Evolutionary conservation across 2,329 filamentous ascomycete genomes (phyloP), one percentile per base, ranked within the genome.

Genomic region (Exophiala aquamarina): DNA sequence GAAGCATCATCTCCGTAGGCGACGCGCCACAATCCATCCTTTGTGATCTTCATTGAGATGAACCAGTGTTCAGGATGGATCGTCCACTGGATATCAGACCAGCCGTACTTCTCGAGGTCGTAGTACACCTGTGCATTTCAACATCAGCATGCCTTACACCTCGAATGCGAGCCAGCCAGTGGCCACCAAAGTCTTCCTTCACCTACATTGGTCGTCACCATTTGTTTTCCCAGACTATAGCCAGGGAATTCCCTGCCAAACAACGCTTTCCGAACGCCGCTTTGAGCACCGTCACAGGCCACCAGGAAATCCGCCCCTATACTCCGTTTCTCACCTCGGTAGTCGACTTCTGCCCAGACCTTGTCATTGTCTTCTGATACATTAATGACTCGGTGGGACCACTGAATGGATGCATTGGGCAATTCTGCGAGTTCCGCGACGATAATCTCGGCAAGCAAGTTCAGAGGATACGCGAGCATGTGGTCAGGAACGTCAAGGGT

Each of bases 61-160:
- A 79, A 69, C 62, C 78, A 83, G 57, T 84, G 70, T 15, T 78
- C 74, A 0, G 79, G 81, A 53, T 84, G 73, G 23, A 83, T 70
- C 53, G 82, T 77, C 60, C 83, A 83, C 60, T 81, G n/a, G 19
- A 19, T 6, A 19, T 40, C 37, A 9, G 9, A 11, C 37, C 37
- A 40, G 6, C 19, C 19, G 26, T 35, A 35, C 83, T 75, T 75
- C 8, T 72, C 66, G 47, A 83, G 80, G 54, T 81, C 76, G 49
- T 83, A 81, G 59, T 82, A 82, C 4, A 79, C 76, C 78, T 83
- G 17, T 11, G 10, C n/a, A n/a, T n/a, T n/a, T n/a, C n/a, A n/a
- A n/a, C n/a, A n/a, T n/a, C n/a, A n/a, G n/a, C n/a, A n/a, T n/a
- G n/a, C n/a, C n/a, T n/a, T n/a, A n/a, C n/a, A n/a, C n/a, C n/a